Evolutionary conservation across 345 rosid genomes (phyloP).

Genomic region (Raphanus sativus): DNA sequence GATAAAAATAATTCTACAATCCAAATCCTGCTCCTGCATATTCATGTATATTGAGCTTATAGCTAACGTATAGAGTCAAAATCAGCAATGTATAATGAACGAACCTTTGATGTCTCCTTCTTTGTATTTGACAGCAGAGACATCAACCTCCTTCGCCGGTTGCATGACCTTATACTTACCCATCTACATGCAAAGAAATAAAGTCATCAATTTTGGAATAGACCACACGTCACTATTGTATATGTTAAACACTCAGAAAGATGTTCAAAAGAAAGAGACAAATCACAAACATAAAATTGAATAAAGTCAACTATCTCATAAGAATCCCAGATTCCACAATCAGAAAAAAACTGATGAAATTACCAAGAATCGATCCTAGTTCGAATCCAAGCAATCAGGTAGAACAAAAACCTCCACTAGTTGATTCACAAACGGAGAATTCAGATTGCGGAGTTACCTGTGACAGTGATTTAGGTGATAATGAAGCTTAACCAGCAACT

Average conservation of each 20-base stretch:
- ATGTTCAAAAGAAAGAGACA: no score
- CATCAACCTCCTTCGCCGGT: conserved; percentile 56
- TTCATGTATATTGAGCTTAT: background rate
- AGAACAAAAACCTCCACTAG: background rate
- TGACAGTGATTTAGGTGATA: background rate
- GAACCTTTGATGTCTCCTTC: conserved; percentile 54
- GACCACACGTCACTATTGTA: background rate
- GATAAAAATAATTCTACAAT: background rate
- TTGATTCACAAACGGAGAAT: conserved; percentile 5
- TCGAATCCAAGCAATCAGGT: background rate
- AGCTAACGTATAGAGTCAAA: background rate
- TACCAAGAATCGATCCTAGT: no score
- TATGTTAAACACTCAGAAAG: background rate
- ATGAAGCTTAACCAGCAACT: background rate
- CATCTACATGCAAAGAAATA: conserved; percentile 42
- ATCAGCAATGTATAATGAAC: conserved; percentile 13
- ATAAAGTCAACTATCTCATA: background rate
- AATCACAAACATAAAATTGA: background rate
- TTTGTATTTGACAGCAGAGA: conserved; percentile 54
- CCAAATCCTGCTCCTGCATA: background rate
- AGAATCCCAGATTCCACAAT: background rate
- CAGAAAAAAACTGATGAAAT: no score
- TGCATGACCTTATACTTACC: conserved; percentile 58
- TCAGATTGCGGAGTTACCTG: background rate
- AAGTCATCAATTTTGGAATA: background rate